These are phyloP conservation scores for Pachyrhizus erosus DNA, from an alignment of 306 rosid genomes.

Conservation along the genomic window DNA sequence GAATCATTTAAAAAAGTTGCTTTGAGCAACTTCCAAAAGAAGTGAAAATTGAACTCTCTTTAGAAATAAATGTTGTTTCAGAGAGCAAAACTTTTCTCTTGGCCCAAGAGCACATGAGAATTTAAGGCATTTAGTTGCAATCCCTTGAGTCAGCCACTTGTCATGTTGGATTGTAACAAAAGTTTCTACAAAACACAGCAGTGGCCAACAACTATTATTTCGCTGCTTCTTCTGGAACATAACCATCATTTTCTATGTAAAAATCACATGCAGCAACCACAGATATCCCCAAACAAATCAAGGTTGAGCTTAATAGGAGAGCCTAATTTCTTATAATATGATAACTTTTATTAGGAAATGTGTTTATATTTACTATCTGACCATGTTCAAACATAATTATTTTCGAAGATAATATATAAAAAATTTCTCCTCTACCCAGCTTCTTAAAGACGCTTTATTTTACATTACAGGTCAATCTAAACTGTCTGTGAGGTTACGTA, in stretches of 20 bases:
- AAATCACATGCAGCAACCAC: not conserved
- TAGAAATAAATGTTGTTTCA: not conserved
- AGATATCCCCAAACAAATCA: not conserved
- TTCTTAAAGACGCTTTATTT: not conserved
- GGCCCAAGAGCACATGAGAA: not conserved
- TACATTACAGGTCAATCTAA: constrained; percentile 1
- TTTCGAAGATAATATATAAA: not conserved
- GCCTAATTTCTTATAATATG: too few relatives aligned
- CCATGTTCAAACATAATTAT: too few relatives aligned
- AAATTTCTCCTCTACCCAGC: not conserved
- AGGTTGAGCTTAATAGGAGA: too few relatives aligned
- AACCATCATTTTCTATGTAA: not conserved
- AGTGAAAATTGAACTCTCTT: not conserved
- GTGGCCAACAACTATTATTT: not conserved
- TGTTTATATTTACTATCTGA: too few relatives aligned
- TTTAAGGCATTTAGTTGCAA: not conserved
- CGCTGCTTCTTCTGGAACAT: too few relatives aligned
- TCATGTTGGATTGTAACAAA: not conserved
- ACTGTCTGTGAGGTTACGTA: not conserved
- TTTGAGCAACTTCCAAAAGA: not conserved
- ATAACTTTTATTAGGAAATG: too few relatives aligned
- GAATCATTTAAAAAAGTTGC: not conserved
- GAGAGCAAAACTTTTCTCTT: not conserved
- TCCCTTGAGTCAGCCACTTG: not conserved
- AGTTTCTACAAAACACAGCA: not conserved